Evolutionary conservation across 768 basidiomycete genomes (phyloP).

Genomic region (Mrakia blollopis): DNA sequence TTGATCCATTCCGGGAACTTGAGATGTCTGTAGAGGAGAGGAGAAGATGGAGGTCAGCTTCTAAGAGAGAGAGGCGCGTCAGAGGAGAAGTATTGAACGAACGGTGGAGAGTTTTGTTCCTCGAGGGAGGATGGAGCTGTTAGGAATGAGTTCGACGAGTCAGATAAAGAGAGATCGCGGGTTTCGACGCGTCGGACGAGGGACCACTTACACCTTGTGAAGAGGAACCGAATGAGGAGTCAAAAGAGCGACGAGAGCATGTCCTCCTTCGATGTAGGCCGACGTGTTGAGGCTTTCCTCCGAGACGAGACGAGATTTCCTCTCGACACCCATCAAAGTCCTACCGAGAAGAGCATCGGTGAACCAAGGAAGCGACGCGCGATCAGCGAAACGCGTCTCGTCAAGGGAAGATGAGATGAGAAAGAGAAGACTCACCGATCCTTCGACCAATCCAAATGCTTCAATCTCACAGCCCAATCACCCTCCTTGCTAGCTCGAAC

Average conservation of each 20-base stretch:
- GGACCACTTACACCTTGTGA: slow-evolving; percentile 66
- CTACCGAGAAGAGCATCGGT: no score
- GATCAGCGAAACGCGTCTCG: no score
- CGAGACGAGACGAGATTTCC: slow-evolving; percentile 82
- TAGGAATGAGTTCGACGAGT: not conserved
- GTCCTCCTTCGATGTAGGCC: slow-evolving; percentile 78
- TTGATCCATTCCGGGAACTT: slow-evolving; percentile 71
- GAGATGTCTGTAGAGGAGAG: slow-evolving; percentile 54
- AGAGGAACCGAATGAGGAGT: slow-evolving; percentile 94
- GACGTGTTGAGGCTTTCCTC: slow-evolving; percentile 81
- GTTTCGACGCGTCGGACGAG: no score
- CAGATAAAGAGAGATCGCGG: not conserved
- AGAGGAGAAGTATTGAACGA: not conserved
- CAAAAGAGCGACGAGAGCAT: slow-evolving; percentile 58
- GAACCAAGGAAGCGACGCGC: no score
- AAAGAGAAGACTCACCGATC: slow-evolving; percentile 45
- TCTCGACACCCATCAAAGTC: slow-evolving; percentile 89
- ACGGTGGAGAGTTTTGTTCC: slow-evolving; percentile 75
- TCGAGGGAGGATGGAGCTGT: slow-evolving; percentile 80
- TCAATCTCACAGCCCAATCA: slow-evolving; percentile 62
- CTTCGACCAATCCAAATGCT: slow-evolving; percentile 98
- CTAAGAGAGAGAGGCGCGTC: slow-evolving; percentile 15
- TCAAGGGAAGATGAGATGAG: no score
- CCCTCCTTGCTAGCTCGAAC: slow-evolving; percentile 88
- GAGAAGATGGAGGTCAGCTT: not conserved